Evolutionary conservation across 2,329 filamentous ascomycete genomes (phyloP).

Genomic region (Monilinia polystroma): DNA sequence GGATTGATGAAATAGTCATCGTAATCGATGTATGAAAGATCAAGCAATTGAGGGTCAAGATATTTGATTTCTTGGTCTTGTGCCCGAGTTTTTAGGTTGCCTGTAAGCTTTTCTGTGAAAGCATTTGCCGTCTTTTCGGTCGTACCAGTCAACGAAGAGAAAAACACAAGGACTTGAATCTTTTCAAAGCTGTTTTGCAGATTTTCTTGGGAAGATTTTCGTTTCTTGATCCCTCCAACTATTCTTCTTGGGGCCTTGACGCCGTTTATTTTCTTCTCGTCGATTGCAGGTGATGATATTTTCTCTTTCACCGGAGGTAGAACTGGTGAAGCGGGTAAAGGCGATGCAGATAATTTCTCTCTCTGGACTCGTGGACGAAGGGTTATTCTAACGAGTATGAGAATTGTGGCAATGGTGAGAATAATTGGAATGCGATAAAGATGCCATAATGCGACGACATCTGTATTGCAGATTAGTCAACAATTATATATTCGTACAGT

Average conservation of each 20-base stretch:
- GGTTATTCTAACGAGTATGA: conserved; percentile 41
- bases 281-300: conserved; percentile 11
- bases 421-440: conserved; percentile 47
- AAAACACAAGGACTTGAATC: conserved; percentile 79
- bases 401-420: conserved; percentile 41
- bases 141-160: conserved; percentile 80
- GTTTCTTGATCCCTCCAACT: conserved; percentile 38
- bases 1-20: conserved; percentile 87
- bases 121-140: conserved; percentile 72
- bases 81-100: conserved; percentile 35
- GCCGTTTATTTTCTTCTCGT: conserved; percentile 30
- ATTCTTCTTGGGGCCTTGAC: conserved; percentile 43
- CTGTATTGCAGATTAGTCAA: conserved; percentile 26
- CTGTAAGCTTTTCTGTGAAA: conserved; percentile 56
- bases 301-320: conserved; percentile 33
- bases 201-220: conserved; percentile 36
- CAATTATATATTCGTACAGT: background rate
- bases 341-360: conserved; percentile 38
- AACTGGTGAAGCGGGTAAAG: conserved; percentile 31
- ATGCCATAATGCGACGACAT: conserved; percentile 46
- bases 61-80: conserved; percentile 42
- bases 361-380: conserved; percentile 39
- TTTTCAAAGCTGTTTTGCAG: conserved; percentile 42
- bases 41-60: conserved; percentile 63
- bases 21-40: conserved; percentile 83